Evolutionary conservation across 371 early-diverging fungal species (phyloP).

Genomic region (Dichotomocladium elegans): DNA sequence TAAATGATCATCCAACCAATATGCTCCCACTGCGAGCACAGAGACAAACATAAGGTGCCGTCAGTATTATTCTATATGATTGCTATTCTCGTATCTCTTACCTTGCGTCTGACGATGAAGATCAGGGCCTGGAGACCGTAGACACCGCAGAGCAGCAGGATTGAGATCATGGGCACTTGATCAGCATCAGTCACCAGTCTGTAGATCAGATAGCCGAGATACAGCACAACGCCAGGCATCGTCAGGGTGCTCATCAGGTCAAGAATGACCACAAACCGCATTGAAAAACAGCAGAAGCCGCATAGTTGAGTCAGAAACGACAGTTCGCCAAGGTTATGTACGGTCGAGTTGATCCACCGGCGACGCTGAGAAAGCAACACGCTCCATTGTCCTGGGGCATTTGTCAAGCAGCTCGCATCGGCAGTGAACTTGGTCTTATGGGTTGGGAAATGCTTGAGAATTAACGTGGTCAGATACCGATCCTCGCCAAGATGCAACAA

Average conservation of each 20-base stretch:
- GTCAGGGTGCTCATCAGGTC: constrained; percentile 90
- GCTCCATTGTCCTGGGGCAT: constrained; percentile 93
- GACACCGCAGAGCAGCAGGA: constrained; percentile 66
- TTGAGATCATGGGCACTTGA: constrained; percentile 54
- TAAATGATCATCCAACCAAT: constrained; percentile 96
- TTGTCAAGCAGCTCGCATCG: constrained; percentile 94
- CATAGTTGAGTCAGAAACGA: constrained; percentile 83
- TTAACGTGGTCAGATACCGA: constrained; percentile 95
- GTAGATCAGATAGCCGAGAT: constrained; percentile 77
- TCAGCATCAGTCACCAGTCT: constrained; percentile 36
- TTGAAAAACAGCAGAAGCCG: constrained; percentile 94
- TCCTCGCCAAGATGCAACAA: constrained; percentile 82
- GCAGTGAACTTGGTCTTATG: constrained; percentile 96
- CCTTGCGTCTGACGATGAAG: constrained; percentile 76
- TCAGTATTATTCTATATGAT: neutral
- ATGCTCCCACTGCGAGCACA: constrained; percentile 82
- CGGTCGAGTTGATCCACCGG: constrained; percentile 98
- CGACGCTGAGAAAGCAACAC: constrained; percentile 96
- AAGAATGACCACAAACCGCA: constrained; percentile 92
- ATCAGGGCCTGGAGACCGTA: constrained; percentile 84
- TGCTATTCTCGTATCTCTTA: no score
- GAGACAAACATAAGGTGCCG: neutral
- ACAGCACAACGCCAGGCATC: constrained; percentile 87
- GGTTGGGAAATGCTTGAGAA: constrained; percentile 98
- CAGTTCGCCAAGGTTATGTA: constrained; percentile 93